phyloP scores from a whole-genome alignment of 768 basidiomycete species.

The Suillus fuscotomentosus region DNA sequence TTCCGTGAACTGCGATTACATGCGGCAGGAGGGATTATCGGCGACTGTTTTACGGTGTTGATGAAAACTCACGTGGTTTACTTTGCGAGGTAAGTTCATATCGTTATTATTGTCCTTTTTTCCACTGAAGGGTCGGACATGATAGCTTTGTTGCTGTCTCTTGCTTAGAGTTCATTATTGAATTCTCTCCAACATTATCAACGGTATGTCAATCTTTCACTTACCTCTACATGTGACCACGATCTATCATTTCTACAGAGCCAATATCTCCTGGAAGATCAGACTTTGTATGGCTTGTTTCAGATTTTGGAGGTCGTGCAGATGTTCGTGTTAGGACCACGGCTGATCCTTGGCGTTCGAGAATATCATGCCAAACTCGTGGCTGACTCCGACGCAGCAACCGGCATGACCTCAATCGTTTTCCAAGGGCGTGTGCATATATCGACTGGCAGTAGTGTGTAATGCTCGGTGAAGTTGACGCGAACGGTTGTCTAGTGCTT shows the following conservation, averaged over 20 bases:
- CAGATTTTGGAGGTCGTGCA: neutral
- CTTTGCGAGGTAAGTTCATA: neutral
- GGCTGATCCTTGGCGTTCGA: neutral
- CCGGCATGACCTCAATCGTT: neutral
- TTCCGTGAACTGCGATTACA: neutral
- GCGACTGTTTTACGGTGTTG: neutral
- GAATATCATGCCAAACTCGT: neutral
- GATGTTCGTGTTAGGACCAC: neutral
- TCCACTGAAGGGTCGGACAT: neutral
- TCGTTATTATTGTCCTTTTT: neutral
- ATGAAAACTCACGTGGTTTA: neutral
- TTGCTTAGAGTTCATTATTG: neutral
- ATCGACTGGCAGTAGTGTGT: too few species aligned
- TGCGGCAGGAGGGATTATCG: neutral
- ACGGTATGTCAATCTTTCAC: neutral
- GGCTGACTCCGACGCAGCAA: neutral
- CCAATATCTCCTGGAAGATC: too few species aligned
- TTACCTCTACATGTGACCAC: neutral
- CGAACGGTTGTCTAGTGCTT: too few species aligned
- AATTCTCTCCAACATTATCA: neutral
- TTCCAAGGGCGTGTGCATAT: too few species aligned
- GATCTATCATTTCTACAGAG: neutral
- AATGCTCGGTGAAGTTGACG: too few species aligned
- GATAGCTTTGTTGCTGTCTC: neutral
- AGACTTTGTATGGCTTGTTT: too few species aligned